Evolutionary conservation across 2,329 filamentous ascomycete species (phyloP), one percentile per base, ranked within the genome.

Genomic region (Cercospora sojina): DNA sequence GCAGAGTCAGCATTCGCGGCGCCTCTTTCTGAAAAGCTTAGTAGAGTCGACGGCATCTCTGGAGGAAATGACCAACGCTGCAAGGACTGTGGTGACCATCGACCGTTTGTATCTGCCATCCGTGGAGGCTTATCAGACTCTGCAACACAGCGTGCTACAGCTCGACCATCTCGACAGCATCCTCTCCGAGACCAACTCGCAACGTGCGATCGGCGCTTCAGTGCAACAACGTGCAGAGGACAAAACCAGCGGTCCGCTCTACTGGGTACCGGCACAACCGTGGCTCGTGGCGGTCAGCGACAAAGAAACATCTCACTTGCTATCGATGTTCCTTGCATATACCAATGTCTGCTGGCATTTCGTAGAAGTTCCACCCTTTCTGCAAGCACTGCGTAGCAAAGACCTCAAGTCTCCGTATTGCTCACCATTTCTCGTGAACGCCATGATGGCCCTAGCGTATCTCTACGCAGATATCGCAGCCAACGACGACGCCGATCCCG

Each of bases 211-310:
- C 25, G 38, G 49, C n/a, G 32, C 12, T 20, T 18, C 53, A 10
- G n/a, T 23, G 32, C 32, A 18, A 16, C 23, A 13, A 23, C n/a
- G 32, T 18, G 38, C 25, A n/a, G 27, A 29, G 8, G 18, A 43
- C 12, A 18, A 20, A 29, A 32, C 13, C 43, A 29, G 25, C 38
- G 60, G 60, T 43, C 51, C 61, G 18, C 51, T 58, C 8, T 25
- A 62, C 35, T 64, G 61, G 61, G 61, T 64, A n/a, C 35, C 49
- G 16, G 53, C 51, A 23, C 51, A 43, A 13, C 61, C 61, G n/a
- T 64, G 61, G 61, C 32, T 64, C n/a, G 23, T 31, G 7, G 53
- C 53, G 38, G 38, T 43, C n/a, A 58, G 61, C 41, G 61, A 64
- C 25, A 23, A 58, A 43, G 53, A 58, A 20, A 32, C 38, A n/a